Base-by-base conservation (phyloP, 768 basidiomycete genomes). In the Mycena epipterygia region DNA sequence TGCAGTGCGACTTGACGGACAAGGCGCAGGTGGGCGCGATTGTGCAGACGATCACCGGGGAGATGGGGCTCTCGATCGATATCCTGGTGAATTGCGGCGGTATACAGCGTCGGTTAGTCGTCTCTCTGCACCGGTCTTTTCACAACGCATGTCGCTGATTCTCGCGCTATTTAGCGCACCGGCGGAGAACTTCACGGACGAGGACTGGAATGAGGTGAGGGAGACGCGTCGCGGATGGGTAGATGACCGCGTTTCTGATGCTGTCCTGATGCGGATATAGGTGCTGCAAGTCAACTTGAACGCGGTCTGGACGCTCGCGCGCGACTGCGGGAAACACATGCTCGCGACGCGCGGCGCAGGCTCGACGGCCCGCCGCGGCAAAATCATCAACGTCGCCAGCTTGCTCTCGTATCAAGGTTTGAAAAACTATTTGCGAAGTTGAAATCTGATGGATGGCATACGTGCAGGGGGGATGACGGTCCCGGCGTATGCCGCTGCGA, bases 61-160 rank as follows among this genome's bases (percentile, higher is more conserved):
- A 42, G 37, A 33, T 70, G 42, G 73, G 67, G 25, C 59, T 74
- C 1, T 74, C 72, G 27, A 75, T 88, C 33, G 82, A 88, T 67
- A 85, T 88, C 65, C 81, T 88, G 29, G 82, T 88, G 32, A 88
- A 88, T 74, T 88, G 86, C 73, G 84, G 83, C 32, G 83, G 83
- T 35, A 85, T 83, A 52, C 81, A 82, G 67, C 73, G 82, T 1
- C 68, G 72, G 73, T 74, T n/a, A n/a, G n/a, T n/a, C n/a, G n/a
- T n/a, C n/a, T n/a, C n/a, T n/a, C n/a, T n/a, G n/a, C n/a, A n/a
- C n/a, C 27, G 37, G 78, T 57, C 67, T 12, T 56, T n/a, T n/a
- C 12, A 6, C 4, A 8, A 25, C 1, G 2, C 2, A 14, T 3
- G 11, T n/a, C 4, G 29, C 33, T 65, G 7, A 59, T 60, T 8